phyloP scores from a whole-genome alignment of 192 early-diverging fungal species.

The Pecoramyces ruminantium region DNA sequence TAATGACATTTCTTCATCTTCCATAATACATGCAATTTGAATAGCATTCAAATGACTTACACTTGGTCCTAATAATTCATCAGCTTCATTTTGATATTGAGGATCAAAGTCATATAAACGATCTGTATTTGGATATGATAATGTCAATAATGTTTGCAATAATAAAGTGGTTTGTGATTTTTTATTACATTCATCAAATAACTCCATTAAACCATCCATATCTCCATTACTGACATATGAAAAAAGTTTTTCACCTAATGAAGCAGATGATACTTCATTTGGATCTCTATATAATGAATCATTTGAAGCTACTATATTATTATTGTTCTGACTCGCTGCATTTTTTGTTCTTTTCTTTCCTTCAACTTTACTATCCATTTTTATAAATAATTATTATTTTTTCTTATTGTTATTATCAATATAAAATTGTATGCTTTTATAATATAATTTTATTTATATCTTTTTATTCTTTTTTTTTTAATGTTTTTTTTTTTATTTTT shows the following conservation, averaged over 20 bases:
- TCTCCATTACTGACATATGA: neutral
- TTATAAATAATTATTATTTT: neutral
- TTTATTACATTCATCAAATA: neutral
- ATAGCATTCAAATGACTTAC: conserved; percentile 37
- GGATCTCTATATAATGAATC: neutral
- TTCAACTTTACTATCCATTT: neutral
- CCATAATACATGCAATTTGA: conserved; percentile 43
- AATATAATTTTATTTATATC: too few species aligned
- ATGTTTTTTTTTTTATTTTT: too few species aligned
- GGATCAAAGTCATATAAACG: conserved; percentile 29
- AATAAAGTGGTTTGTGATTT: neutral
- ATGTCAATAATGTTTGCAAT: conserved; percentile 12
- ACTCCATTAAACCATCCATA: neutral
- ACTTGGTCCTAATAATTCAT: conserved; percentile 35
- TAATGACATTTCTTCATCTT: conserved; percentile 43
- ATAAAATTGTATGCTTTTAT: too few species aligned
- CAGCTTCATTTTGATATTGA: conserved; percentile 36
- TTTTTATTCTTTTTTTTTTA: too few species aligned
- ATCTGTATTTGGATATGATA: conserved; percentile 33
- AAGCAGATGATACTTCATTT: neutral
- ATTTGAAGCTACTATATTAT: neutral
- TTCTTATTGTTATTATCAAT: too few species aligned
- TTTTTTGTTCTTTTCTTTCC: neutral
- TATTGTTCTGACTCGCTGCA: neutral
- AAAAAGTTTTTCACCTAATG: neutral